Percentiles rank a stretch among this genome's conserved stretches.
These are phyloP conservation scores for Colletotrichum chrysophilum DNA, from an alignment of 2,329 filamentous ascomycete genomes.

Conservation along the genomic window DNA sequence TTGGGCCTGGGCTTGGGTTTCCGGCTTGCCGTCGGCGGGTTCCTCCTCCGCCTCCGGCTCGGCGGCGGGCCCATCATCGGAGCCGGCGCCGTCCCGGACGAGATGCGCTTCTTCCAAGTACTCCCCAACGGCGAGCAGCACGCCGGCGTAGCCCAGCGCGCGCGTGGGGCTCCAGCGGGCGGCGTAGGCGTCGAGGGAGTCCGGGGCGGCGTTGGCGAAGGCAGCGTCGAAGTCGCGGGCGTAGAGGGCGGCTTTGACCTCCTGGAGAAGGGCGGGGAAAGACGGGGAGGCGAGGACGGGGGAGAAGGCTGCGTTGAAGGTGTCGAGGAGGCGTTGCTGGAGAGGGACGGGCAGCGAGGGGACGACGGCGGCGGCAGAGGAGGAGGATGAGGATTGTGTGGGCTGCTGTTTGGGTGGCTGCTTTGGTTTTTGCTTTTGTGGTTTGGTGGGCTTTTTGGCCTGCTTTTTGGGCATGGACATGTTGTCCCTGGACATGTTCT, in stretches of 20 bases:
- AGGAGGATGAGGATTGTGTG: not conserved
- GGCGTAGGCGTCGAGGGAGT: slow-evolving; percentile 81
- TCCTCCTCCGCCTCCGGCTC: not conserved
- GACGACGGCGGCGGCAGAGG: not conserved
- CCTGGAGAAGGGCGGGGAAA: slow-evolving; percentile 70
- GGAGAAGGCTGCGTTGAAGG: slow-evolving; percentile 72
- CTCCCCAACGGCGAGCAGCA: slow-evolving; percentile 47
- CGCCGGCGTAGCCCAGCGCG: slow-evolving; percentile 77
- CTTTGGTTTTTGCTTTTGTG: not conserved
- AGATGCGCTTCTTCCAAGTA: slow-evolving; percentile 32
- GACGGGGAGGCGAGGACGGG: slow-evolving; percentile 48
- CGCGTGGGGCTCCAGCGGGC: slow-evolving; percentile 89
- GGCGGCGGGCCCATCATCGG: not conserved
- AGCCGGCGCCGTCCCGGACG: not conserved
- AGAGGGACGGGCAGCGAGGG: not conserved
- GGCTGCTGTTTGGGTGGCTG: not conserved
- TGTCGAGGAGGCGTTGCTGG: slow-evolving; percentile 74
- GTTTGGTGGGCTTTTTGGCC: not conserved
- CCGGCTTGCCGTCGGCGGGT: not conserved
- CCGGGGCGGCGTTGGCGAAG: slow-evolving; percentile 62
- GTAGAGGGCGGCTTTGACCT: slow-evolving; percentile 85
- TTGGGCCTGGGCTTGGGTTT: not conserved
- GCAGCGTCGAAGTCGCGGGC: slow-evolving; percentile 83
- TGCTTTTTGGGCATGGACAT: slow-evolving; percentile 11
- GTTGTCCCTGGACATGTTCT: not conserved